Evolutionary conservation across 306 rosid genomes (phyloP).

Genomic region (Erythrophleum fordii): DNA sequence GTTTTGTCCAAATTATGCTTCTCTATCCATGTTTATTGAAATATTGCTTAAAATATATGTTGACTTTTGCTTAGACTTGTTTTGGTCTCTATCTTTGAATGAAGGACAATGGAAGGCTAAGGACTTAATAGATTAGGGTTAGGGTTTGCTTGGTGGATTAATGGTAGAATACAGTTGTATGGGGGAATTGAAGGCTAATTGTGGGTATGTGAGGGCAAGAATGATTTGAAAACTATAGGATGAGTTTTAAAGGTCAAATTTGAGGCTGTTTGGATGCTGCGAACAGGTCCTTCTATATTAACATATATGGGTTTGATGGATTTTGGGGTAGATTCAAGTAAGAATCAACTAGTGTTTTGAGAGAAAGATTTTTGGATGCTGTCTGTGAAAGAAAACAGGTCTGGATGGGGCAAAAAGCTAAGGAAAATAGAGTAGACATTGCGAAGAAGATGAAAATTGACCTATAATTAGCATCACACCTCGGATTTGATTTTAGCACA

Average conservation of each 20-base stretch:
- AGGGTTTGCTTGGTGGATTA: neutral
- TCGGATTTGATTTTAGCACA: neutral
- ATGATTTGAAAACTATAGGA: neutral
- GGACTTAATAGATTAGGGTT: neutral
- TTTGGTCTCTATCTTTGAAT: neutral
- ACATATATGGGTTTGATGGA: neutral
- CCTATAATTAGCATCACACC: neutral
- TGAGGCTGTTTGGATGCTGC: neutral
- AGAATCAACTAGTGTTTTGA: neutral
- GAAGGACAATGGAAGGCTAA: neutral
- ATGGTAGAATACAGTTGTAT: neutral
- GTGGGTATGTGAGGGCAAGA: neutral
- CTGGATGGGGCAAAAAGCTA: neutral
- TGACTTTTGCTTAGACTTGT: neutral
- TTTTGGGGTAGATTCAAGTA: neutral
- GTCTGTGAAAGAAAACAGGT: neutral
- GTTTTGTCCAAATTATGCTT: conserved; percentile 4
- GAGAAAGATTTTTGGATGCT: neutral
- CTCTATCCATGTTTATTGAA: neutral
- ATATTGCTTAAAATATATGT: conserved; percentile 1
- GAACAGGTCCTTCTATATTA: neutral
- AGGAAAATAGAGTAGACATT: neutral
- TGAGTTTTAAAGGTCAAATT: neutral
- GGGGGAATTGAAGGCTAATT: neutral
- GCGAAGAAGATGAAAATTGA: neutral